Conservation (phyloP, 371 early-diverging fungal genomes). For the Batkoa obscura region DNA sequence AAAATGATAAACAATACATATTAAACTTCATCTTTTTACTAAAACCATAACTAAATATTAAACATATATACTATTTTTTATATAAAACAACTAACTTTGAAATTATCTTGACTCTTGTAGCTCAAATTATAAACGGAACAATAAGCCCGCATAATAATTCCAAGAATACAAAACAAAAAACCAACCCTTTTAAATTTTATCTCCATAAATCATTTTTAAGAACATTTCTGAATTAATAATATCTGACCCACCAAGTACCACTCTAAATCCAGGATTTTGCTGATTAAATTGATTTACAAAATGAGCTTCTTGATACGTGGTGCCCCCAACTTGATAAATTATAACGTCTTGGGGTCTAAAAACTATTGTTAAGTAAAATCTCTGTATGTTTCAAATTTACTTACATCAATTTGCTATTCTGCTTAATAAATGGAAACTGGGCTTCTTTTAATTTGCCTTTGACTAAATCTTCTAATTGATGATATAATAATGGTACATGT, state of each 20-base stretch:
- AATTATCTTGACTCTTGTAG: too few relatives aligned
- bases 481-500: constrained; percentile 67
- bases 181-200: too few relatives aligned
- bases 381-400: background rate
- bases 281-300: constrained; percentile 63
- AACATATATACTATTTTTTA: too few relatives aligned
- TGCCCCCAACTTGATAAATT: constrained; percentile 83
- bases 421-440: constrained; percentile 47
- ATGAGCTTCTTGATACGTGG: constrained; percentile 80
- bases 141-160: too few relatives aligned
- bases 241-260: constrained; percentile 77
- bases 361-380: background rate
- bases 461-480: constrained; percentile 49
- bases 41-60: too few relatives aligned
- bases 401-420: constrained; percentile 31
- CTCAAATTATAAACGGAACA: too few relatives aligned
- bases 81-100: too few relatives aligned
- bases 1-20: too few relatives aligned
- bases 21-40: too few relatives aligned
- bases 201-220: too few relatives aligned
- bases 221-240: constrained; percentile 45
- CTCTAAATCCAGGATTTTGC: constrained; percentile 44
- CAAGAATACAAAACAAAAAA: too few relatives aligned
- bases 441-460: constrained; percentile 64
- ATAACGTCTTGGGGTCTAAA: constrained; percentile 79